phyloP scores from a whole-genome alignment of 2,329 filamentous ascomycete genomes.

The Xylariomycetidae sp. region DNA sequence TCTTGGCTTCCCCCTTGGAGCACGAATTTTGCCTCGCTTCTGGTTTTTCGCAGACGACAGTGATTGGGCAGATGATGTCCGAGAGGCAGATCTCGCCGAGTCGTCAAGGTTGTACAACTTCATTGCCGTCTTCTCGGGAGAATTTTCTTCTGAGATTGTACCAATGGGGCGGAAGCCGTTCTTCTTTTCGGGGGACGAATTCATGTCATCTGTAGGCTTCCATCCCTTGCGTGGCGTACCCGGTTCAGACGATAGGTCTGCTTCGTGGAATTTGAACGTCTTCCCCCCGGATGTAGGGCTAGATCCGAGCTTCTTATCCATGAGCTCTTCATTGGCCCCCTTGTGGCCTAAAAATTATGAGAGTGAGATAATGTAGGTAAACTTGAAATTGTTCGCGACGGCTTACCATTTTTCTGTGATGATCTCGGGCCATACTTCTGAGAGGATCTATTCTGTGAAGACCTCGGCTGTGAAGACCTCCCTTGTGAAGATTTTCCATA shows the following conservation, averaged over 20 bases:
- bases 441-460: slow-evolving; percentile 8
- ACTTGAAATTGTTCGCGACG: too few species aligned
- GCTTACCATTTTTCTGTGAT: too few species aligned
- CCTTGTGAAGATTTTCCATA: slow-evolving; percentile 12
- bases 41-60: too few species aligned
- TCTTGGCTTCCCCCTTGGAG: slow-evolving; percentile 3
- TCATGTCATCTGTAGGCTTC: too few species aligned
- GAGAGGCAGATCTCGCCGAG: not conserved
- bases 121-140: slow-evolving; percentile 3
- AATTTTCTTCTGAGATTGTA: too few species aligned
- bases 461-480: slow-evolving; percentile 11
- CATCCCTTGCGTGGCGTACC: not conserved
- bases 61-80: too few species aligned
- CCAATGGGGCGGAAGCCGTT: too few species aligned
- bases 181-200: too few species aligned
- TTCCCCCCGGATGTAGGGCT: too few species aligned
- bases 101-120: slow-evolving; percentile 6
- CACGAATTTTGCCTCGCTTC: too few species aligned
- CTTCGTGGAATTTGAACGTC: too few species aligned
- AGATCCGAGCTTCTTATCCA: slow-evolving; percentile 1
- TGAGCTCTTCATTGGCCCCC: slow-evolving; percentile 5
- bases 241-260: too few species aligned
- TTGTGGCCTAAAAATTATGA: slow-evolving; percentile 2
- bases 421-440: slow-evolving; percentile 11
- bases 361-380: slow-evolving; percentile 8